Conservation (phyloP, 2,329 filamentous ascomycete species). For the Claviceps fusiformis region DNA sequence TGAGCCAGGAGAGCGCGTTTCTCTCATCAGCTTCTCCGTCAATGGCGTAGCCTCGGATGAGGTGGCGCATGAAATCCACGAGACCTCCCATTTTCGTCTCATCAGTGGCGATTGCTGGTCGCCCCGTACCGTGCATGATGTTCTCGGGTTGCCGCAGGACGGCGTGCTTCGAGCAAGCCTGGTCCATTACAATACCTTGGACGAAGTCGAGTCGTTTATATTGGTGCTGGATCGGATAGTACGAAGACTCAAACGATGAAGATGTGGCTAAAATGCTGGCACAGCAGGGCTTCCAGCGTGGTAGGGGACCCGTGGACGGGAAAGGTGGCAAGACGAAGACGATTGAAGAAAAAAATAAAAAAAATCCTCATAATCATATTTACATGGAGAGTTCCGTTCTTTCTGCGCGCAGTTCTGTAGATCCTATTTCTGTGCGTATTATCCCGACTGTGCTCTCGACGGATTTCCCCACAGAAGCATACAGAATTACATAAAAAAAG, state of each 20-base stretch:
- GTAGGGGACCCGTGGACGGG: no score
- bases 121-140: slow-evolving; percentile 44
- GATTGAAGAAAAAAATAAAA: no score
- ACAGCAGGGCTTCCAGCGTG: not conserved
- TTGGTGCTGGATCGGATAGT: not conserved
- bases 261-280: not conserved
- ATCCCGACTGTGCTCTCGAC: no score
- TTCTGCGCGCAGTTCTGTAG: no score
- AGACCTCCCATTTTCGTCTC: slow-evolving; percentile 43
- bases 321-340: no score
- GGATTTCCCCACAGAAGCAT: no score
- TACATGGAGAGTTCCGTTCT: no score
- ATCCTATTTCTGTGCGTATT: no score
- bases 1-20: slow-evolving; percentile 31
- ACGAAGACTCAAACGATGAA: not conserved
- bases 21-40: slow-evolving; percentile 55
- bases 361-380: no score
- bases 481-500: no score
- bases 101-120: slow-evolving; percentile 59
- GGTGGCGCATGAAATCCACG: slow-evolving; percentile 50
- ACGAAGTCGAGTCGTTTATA: slow-evolving; percentile 1
- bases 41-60: slow-evolving; percentile 39
- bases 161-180: slow-evolving; percentile 56
- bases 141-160: slow-evolving; percentile 41
- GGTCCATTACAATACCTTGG: slow-evolving; percentile 57